Percentiles rank a stretch among this genome's conserved stretches.
Evolutionary conservation across 495 filamentous ascomycete species (phyloP).

Genomic region (Penicillium robsamsonii): DNA sequence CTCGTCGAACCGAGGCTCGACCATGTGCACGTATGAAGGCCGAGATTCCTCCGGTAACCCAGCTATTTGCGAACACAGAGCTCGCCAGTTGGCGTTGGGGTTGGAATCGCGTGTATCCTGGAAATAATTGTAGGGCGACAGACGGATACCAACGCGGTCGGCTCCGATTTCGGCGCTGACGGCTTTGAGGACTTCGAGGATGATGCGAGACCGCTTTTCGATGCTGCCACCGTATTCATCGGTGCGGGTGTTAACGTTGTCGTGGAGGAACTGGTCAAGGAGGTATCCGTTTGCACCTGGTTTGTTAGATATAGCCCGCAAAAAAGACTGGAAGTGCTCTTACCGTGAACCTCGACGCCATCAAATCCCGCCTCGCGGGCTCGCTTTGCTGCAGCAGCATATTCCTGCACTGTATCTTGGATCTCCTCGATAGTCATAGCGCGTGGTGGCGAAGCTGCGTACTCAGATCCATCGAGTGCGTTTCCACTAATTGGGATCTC

Average conservation of each 20-base stretch:
- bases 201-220: slow-evolving; percentile 49
- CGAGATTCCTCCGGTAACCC: slow-evolving; percentile 20
- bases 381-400: slow-evolving; percentile 56
- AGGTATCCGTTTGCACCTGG: slow-evolving; percentile 53
- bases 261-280: slow-evolving; percentile 53
- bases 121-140: slow-evolving; percentile 52
- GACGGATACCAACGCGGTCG: slow-evolving; percentile 39
- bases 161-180: slow-evolving; percentile 26
- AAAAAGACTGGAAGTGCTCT: neutral
- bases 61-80: slow-evolving; percentile 30
- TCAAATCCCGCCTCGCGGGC: slow-evolving; percentile 63
- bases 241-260: slow-evolving; percentile 49
- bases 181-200: slow-evolving; percentile 43
- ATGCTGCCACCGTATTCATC: slow-evolving; percentile 53
- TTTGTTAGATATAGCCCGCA: neutral
- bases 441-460: slow-evolving; percentile 35
- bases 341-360: slow-evolving; percentile 55
- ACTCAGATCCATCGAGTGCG: slow-evolving; percentile 28
- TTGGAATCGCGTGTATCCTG: slow-evolving; percentile 41
- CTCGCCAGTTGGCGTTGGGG: slow-evolving; percentile 29
- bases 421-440: slow-evolving; percentile 47
- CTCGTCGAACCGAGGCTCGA: slow-evolving; percentile 47
- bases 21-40: slow-evolving; percentile 43
- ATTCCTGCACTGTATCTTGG: slow-evolving; percentile 40
- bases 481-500: slow-evolving; percentile 28